These are phyloP conservation scores for Mortierella sp. DNA, from an alignment of 371 early-diverging fungal species.

Conservation along the genomic window DNA sequence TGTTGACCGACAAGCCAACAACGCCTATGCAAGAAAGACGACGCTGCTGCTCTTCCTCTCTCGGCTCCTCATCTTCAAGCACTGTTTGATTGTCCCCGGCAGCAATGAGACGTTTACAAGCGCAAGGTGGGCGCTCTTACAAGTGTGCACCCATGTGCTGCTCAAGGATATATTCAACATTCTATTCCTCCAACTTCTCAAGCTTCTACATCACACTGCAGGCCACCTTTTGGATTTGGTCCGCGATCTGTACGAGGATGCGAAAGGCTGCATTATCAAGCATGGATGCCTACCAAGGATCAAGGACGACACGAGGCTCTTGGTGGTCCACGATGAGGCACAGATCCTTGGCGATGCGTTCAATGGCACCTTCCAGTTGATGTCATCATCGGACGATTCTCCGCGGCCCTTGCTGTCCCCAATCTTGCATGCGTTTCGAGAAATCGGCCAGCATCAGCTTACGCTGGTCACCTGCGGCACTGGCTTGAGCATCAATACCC, in stretches of 20 bases:
- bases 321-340: slow-evolving; percentile 29
- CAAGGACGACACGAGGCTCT: slow-evolving; percentile 21
- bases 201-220: no score
- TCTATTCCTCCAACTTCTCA: no score
- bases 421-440: slow-evolving; percentile 34
- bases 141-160: no score
- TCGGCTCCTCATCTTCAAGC: slow-evolving; percentile 25
- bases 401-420: slow-evolving; percentile 21
- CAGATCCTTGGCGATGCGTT: slow-evolving; percentile 29
- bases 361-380: slow-evolving; percentile 28
- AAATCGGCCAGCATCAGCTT: slow-evolving; percentile 24
- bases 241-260: no score
- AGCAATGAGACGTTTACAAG: slow-evolving; percentile 8
- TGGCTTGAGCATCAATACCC: slow-evolving; percentile 36
- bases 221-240: no score
- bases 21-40: slow-evolving; percentile 16
- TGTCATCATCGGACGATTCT: slow-evolving; percentile 19
- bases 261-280: slow-evolving; percentile 14
- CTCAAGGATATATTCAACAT: no score
- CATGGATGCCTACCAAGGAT: slow-evolving; percentile 22
- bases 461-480: no score
- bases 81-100: slow-evolving; percentile 18
- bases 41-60: slow-evolving; percentile 30
- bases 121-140: no score
- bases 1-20: slow-evolving; percentile 20